Evolutionary conservation across 1,284 basidiomycete species (phyloP), one percentile per base, ranked within the genome.

Genomic region (Puccinia sorghi): DNA sequence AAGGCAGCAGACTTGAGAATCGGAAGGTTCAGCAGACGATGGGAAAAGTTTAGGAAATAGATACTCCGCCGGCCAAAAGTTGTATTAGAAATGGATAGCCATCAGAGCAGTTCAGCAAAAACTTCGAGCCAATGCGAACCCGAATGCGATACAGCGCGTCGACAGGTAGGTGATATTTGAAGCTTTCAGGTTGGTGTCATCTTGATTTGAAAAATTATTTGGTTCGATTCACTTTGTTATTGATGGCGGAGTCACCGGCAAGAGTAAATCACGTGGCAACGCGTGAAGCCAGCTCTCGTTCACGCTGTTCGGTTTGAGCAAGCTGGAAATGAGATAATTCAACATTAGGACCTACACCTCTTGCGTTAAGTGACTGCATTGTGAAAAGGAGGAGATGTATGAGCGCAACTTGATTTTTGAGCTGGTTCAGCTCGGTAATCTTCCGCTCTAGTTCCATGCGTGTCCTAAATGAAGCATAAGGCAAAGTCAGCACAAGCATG

Each of bases 301-400:
- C 73, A 41, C 73, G 73, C 25, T 75, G 59, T 56, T 75, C 73
- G 64, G 73, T 75, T 75, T 75, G 57, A 67, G 73, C 73, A 22
- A 75, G 73, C 73, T 75, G 43, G 15, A 27, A 5, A 32, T 52
- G 43, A 63, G 17, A 54, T 13, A 22, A 39, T 32, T 32, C 32
- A 43, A 72, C 39, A 7, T 27, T 25, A 41, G 52, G n/a, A 15
- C 25, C 7, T 17, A 4, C 20, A 0, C 8, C 25, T 57, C 54
- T 27, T 25, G 54, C 11, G 9, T 27, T 27, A 32, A 32, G 11
- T 27, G 25, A 57, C 2, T 25, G 3, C 25, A 12, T 57, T 25
- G 20, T 17, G 20, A n/a, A n/a, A n/a, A 20, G 20, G 6, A 52
- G 20, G 20, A n/a, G 2, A 17, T 52, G 7, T 52, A 39, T 17